A percentile compares a stretch with the other conserved stretches of the same genome.
Conservation (phyloP, 1,284 basidiomycete genomes). For the Sparassis latifolia region DNA sequence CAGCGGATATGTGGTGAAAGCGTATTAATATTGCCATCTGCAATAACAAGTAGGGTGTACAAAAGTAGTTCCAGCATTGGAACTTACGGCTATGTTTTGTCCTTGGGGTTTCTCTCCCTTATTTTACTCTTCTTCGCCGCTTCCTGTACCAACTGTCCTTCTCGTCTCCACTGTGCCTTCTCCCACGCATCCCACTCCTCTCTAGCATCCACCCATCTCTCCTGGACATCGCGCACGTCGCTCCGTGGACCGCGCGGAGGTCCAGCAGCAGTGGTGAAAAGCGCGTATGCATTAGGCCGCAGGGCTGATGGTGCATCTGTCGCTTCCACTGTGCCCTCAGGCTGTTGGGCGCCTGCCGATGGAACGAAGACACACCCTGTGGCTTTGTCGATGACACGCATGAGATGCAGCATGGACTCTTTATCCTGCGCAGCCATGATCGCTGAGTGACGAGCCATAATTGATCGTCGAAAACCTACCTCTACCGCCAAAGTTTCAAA, state of each 20-base stretch:
- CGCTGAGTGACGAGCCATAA: not conserved
- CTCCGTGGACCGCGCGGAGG: conserved; percentile 46
- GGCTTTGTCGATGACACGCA: conserved; percentile 78
- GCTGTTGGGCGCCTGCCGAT: conserved; percentile 39
- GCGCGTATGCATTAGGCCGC: conserved; percentile 59
- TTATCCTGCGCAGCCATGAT: conserved; percentile 59
- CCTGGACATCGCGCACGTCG: conserved; percentile 78
- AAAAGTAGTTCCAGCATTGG: no score
- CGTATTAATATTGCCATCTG: no score
- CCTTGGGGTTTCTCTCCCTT: conserved; percentile 17
- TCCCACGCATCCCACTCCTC: conserved; percentile 79
- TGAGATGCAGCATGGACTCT: conserved; percentile 85
- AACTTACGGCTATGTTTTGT: not conserved
- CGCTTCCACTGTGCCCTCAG: conserved; percentile 44
- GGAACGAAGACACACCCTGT: conserved; percentile 86
- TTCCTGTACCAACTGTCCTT: conserved; percentile 40
- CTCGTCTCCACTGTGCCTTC: conserved; percentile 59
- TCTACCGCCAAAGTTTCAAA: conserved; percentile 98
- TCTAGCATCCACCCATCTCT: conserved; percentile 79
- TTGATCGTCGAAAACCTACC: conserved; percentile 34
- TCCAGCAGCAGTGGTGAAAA: conserved; percentile 64
- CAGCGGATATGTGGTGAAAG: no score
- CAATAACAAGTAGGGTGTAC: no score
- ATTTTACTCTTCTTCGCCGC: conserved; percentile 25
- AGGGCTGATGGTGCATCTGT: conserved; percentile 34